Evolutionary conservation across 2,329 filamentous ascomycete genomes (phyloP), one percentile per base, ranked within the genome.

Genomic region (Piedraia hortae): DNA sequence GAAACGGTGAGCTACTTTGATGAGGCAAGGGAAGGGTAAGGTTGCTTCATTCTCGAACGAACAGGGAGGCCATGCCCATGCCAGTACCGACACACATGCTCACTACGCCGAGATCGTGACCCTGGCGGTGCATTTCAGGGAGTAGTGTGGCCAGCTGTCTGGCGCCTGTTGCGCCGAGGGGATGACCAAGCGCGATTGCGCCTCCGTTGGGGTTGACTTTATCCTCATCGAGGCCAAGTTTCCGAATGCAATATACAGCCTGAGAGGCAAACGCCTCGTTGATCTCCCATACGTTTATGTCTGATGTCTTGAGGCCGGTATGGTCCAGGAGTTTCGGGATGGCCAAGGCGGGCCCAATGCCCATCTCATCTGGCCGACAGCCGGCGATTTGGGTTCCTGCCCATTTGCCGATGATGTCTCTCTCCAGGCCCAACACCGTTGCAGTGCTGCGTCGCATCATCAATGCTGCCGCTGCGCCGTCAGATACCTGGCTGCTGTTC

Each of bases 101-200:
- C 25, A 89, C 62, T 19, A 90, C 74, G 33, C 80, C 78, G 21
- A 89, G 52, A 44, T 82, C 57, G 26, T 71, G 56, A 1, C 64
- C 59, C 24, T 56, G 57, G 34, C 73, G 46, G 46, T 62, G 50
- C 62, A 73, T 39, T 51, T 70, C 56, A 46, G 60, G 42, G 50
- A 89, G 41, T 52, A 82, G 44, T 22, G 73, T 82, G 21, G 64
- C 64, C 35, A 78, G 48, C 58, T 89, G 70, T 33, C 80, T 56
- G 14, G 72, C 75, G 15, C 75, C 77, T 4, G 80, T 91, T 14
- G 78, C 80, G 20, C 82, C 80, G 1, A 91, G 56, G 4, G 80
- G 80, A 44, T 91, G 82, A 2, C 82, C 82, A 12, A 91, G 50
- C n/a, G 82, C 80, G 44, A 91, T 90, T 2, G 80, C 82, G 14